Conservation (phyloP, 345 rosid species). For the Bruguiera parviflora region DNA sequence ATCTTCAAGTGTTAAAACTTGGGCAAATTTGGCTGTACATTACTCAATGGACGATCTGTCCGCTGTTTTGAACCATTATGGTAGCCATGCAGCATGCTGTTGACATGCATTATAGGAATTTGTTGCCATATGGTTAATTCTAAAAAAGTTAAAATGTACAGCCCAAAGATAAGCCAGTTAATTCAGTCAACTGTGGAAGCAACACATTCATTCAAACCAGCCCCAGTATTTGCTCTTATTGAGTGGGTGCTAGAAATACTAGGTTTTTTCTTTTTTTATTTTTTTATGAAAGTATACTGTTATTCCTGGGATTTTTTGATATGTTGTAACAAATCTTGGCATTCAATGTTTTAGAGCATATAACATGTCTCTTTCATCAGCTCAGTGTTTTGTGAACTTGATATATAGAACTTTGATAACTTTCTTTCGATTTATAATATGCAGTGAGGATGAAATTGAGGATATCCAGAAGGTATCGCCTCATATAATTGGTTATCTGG, state of each 20-base stretch:
- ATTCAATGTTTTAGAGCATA: background rate
- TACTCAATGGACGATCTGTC: background rate
- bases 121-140: no score
- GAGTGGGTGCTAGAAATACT: background rate
- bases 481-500: conserved; percentile 14
- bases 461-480: conserved; percentile 90
- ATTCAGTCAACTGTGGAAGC: no score
- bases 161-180: no score
- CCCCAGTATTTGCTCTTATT: background rate
- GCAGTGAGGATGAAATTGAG: conserved; percentile 98
- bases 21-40: background rate
- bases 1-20: background rate
- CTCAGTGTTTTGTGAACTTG: conserved; percentile 1
- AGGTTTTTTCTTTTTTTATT: background rate
- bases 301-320: background rate
- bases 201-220: no score
- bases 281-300: background rate
- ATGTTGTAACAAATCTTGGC: background rate
- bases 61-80: background rate
- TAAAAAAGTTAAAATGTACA: no score
- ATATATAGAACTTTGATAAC: conserved; percentile 14
- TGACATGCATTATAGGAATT: background rate
- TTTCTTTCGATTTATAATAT: conserved; percentile 27
- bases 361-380: conserved; percentile 2
- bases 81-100: background rate